Conservation (phyloP, 2,329 filamentous ascomycete genomes). For the Colletotrichum filicis region DNA sequence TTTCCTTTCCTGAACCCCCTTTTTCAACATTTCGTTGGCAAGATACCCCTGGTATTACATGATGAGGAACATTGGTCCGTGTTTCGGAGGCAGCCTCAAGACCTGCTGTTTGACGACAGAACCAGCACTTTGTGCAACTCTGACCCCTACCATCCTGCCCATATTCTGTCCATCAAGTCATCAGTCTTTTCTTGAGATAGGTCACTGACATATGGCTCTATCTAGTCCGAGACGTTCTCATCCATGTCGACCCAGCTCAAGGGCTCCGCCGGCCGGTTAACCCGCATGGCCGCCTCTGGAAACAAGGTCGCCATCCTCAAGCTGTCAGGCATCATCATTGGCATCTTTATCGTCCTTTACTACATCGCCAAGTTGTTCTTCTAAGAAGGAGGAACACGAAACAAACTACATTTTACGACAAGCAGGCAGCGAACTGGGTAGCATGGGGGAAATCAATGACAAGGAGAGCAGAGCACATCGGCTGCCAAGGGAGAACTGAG, state of each 20-base stretch:
- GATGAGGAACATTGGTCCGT: slow-evolving; percentile 96
- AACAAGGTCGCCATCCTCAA: slow-evolving; percentile 94
- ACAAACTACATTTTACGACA: background rate
- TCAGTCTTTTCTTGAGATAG: background rate
- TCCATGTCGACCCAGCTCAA: slow-evolving; percentile 85
- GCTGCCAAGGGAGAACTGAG: background rate
- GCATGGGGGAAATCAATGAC: background rate
- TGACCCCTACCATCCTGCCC: slow-evolving; percentile 56
- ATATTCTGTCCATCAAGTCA: background rate
- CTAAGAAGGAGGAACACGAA: slow-evolving; percentile 41
- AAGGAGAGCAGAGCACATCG: background rate
- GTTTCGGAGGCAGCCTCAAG: slow-evolving; percentile 94
- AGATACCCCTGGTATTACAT: slow-evolving; percentile 48
- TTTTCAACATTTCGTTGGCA: background rate
- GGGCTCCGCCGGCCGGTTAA: slow-evolving; percentile 83
- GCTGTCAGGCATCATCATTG: slow-evolving; percentile 84
- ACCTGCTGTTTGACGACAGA: slow-evolving; percentile 84
- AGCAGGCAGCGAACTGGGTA: background rate
- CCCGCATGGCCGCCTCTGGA: slow-evolving; percentile 89
- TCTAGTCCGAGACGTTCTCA: slow-evolving; percentile 89
- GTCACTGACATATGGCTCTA: background rate
- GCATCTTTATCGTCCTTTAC: slow-evolving; percentile 78
- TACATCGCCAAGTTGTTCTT: slow-evolving; percentile 76
- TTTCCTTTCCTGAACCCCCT: background rate
- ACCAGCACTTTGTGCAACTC: slow-evolving; percentile 79